Evolutionary conservation across 1,139 yeast species (phyloP), one percentile per base, ranked within the genome.

Genomic region (Pichiaceae sp.): DNA sequence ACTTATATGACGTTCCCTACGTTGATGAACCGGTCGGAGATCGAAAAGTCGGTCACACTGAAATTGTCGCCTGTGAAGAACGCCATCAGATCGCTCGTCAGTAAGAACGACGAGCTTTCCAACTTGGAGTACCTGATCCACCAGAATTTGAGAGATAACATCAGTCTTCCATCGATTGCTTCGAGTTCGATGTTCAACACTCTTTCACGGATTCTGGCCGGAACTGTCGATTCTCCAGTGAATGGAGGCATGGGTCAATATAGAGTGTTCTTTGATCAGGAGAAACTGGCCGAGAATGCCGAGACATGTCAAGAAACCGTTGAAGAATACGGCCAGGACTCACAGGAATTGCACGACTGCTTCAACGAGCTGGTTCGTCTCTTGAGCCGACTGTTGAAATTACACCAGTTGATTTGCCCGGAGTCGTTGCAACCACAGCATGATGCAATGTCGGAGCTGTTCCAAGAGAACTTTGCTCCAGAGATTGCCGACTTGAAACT

Each of bases 181-280:
- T 63, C 62, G 42, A 59, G 66, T 6, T 60, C 78, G 8, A 56
- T 75, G 40, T 72, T 82, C 58, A 69, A 72, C 53, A 87, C 79
- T 54, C 66, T 86, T 41, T 82, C 91, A 9, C 70, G 95, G 59
- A 79, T 78, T 47, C 65, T 86, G 38, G 75, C 91, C 0, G 96
- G 96, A 34, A 84, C 96, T 0, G 91, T 86, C 40, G 95, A 86
- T 54, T 78, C 95, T 0, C 96, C 96, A 4, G 93, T 86, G 9
- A 86, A 86, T 56, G 96, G 96, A 28, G 96, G 96, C 40, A 85
- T 86, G 45, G 85, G 86, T 4, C 86, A 83, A 52, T 86, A 83
- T 61, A 70, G 91, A 42, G 72, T 73, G 2, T 84, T 86, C 58
- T 73, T 83, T 50, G 63, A 60, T 28, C 71, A 69, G 41, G 56